Percentiles rank a stretch among this genome's conserved stretches.
Conservation (phyloP, 1,284 basidiomycete species). For the Lignosus rhinocerotis region DNA sequence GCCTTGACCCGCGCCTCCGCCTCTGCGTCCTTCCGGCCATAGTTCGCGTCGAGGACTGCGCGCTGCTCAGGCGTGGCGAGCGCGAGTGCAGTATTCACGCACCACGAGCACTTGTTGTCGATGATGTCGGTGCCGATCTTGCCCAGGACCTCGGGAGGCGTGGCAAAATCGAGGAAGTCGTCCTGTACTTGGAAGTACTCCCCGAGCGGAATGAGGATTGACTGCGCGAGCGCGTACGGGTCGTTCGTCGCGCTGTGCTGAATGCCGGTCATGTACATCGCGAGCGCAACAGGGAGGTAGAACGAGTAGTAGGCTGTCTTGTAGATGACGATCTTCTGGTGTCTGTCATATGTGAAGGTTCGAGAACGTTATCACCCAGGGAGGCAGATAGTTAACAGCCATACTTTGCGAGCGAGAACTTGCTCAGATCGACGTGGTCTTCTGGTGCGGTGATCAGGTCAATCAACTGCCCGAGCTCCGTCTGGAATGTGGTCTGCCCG, state of each 20-base stretch:
- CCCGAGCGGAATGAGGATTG: slow-evolving; percentile 90
- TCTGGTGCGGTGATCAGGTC: slow-evolving; percentile 96
- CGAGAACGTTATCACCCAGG: not conserved
- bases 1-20: slow-evolving; percentile 74
- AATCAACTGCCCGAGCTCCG: slow-evolving; percentile 94
- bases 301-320: slow-evolving; percentile 99
- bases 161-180: slow-evolving; percentile 95
- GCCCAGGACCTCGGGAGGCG: slow-evolving; percentile 89
- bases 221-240: slow-evolving; percentile 79
- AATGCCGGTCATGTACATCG: slow-evolving; percentile 82
- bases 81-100: slow-evolving; percentile 86
- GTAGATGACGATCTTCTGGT: slow-evolving; percentile 93
- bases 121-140: slow-evolving; percentile 98
- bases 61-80: slow-evolving; percentile 58
- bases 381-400: slow-evolving; percentile 30
- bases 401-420: slow-evolving; percentile 86
- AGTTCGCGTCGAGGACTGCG: slow-evolving; percentile 72
- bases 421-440: slow-evolving; percentile 82
- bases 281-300: slow-evolving; percentile 96
- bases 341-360: slow-evolving; percentile 46
- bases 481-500: slow-evolving; percentile 82
- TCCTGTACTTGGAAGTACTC: slow-evolving; percentile 99
- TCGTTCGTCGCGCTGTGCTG: slow-evolving; percentile 45
- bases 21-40: slow-evolving; percentile 79
- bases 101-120: slow-evolving; percentile 99